Evolutionary conservation across 2,329 filamentous ascomycete genomes (phyloP).

Genomic region (Paecilomyces niveus): DNA sequence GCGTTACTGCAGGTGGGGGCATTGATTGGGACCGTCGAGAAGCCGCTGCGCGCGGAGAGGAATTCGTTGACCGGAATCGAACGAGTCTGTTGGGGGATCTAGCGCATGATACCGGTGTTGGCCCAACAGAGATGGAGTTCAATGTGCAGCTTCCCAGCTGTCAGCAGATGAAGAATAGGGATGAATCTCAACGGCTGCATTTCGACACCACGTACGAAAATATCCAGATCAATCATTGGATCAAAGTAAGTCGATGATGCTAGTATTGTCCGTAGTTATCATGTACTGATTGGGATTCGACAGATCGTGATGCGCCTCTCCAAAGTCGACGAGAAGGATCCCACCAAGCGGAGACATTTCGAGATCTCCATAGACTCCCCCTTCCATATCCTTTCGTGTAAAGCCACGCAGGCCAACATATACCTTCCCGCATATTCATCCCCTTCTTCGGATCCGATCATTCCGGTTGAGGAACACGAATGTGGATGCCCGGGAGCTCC

Average conservation of each 20-base stretch:
- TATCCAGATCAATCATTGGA: conserved; percentile 92
- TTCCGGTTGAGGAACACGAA: conserved; percentile 50
- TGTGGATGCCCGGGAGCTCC: conserved; percentile 64
- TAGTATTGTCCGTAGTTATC: conserved; percentile 1
- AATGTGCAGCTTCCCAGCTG: conserved; percentile 88
- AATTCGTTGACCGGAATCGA: conserved; percentile 47
- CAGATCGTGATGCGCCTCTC: conserved; percentile 91
- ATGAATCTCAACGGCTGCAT: conserved; percentile 60
- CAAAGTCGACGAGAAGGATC: conserved; percentile 70
- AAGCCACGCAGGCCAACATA: conserved; percentile 85
- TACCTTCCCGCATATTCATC: conserved; percentile 72
- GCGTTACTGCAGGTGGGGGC: conserved; percentile 73
- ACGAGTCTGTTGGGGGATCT: conserved; percentile 76
- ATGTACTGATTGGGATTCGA: background rate
- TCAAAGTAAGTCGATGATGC: conserved; percentile 59
- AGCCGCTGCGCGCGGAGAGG: conserved; percentile 49
- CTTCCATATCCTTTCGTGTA: conserved; percentile 87
- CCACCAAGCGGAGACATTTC: conserved; percentile 75
- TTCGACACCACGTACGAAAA: conserved; percentile 92
- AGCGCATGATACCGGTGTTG: conserved; percentile 68
- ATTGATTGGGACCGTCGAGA: conserved; percentile 57
- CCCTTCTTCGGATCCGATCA: conserved; percentile 43
- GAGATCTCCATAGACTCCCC: conserved; percentile 96
- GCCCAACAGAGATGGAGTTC: conserved; percentile 89
- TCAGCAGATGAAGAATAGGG: conserved; percentile 69